phyloP scores from a whole-genome alignment of 805 yeast species.

The Cephaloascus fragrans region DNA sequence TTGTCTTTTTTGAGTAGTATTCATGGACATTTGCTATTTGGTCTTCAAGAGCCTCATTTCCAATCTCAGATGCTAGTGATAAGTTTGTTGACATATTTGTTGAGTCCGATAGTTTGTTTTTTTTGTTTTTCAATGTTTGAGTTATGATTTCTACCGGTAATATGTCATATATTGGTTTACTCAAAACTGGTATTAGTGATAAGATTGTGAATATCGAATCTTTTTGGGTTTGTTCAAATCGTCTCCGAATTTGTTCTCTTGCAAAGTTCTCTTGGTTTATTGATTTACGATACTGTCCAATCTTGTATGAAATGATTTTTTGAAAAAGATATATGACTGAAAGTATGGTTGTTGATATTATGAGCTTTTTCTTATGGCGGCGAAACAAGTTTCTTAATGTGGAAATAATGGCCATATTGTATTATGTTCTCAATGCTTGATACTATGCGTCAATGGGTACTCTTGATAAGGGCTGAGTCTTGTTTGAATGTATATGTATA shows the following conservation, averaged over 20 bases:
- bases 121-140: slow-evolving; percentile 53
- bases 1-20: slow-evolving; percentile 22
- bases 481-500: too few species aligned
- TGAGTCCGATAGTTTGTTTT: slow-evolving; percentile 17
- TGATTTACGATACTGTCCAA: slow-evolving; percentile 39
- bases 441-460: too few species aligned
- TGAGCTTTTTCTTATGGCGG: slow-evolving; percentile 34
- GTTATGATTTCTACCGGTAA: slow-evolving; percentile 70
- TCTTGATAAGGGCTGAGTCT: too few species aligned
- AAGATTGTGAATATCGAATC: slow-evolving; percentile 80
- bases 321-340: slow-evolving; percentile 34
- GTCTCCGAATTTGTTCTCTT: slow-evolving; percentile 60
- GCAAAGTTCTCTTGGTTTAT: slow-evolving; percentile 50
- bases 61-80: not conserved
- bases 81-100: not conserved
- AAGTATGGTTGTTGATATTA: slow-evolving; percentile 31
- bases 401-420: not conserved
- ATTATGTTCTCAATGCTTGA: not conserved
- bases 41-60: not conserved
- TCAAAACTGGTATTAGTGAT: slow-evolving; percentile 71
- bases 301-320: slow-evolving; percentile 31
- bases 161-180: slow-evolving; percentile 49
- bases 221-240: slow-evolving; percentile 86
- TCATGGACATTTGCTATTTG: too few species aligned
- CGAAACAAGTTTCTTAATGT: slow-evolving; percentile 20